Evolutionary conservation across 345 rosid species (phyloP).

Genomic region (Murraya koenigii): DNA sequence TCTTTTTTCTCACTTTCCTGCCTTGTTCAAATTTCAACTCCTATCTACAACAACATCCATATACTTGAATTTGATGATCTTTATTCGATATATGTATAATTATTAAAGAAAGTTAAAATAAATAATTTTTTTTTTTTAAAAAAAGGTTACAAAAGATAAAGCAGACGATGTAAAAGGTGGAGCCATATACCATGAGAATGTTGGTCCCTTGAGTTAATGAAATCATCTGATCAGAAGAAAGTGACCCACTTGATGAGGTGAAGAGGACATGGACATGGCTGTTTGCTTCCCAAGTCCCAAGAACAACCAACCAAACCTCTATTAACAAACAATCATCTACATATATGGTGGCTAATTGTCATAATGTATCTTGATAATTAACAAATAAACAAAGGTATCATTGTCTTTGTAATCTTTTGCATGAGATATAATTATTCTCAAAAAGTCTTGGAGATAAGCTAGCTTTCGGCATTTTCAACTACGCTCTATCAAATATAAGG

Average conservation of each 20-base stretch:
- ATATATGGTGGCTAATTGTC: not conserved
- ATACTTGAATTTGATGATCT: not conserved
- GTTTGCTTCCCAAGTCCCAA: constrained; percentile 29
- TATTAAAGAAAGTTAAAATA: not conserved
- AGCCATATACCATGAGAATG: constrained; percentile 44
- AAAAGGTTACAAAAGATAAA: constrained; percentile 7
- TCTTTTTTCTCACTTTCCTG: not conserved
- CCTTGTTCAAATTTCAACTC: not conserved
- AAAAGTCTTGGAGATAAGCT: not conserved
- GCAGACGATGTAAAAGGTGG: constrained; percentile 8
- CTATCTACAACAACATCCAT: constrained; percentile 4
- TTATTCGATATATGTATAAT: not conserved
- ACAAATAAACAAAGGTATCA: not conserved
- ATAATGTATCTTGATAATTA: not conserved
- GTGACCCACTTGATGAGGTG: constrained; percentile 27
- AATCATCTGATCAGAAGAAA: constrained; percentile 25
- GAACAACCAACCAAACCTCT: not conserved
- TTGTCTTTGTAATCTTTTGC: not conserved
- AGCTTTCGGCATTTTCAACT: constrained; percentile 5
- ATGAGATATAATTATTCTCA: not conserved
- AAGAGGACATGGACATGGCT: constrained; percentile 19
- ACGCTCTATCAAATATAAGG: not conserved
- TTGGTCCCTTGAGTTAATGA: constrained; percentile 37
- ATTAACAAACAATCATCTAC: not conserved
- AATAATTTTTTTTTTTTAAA: not conserved